Evolutionary conservation across 2,329 filamentous ascomycete species (phyloP), one percentile per base, ranked within the genome.

Genomic region (Penicillium griseofulvum): DNA sequence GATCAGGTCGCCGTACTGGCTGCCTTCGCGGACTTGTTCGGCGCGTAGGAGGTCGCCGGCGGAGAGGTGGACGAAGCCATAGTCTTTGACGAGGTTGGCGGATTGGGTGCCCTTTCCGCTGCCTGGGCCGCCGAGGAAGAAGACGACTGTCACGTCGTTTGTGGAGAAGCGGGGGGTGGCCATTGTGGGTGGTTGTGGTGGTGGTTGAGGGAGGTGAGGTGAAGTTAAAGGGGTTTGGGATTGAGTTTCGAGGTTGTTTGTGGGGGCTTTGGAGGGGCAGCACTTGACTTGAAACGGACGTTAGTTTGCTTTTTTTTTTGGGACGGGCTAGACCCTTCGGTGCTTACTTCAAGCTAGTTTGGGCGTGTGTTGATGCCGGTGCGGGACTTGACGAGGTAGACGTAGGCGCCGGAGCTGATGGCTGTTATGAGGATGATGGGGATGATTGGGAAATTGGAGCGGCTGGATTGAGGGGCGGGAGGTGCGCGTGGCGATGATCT

Each of bases 61-160:
- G 4, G 89, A 94, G 34, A 99, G 85, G 76, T 99, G 94, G 57
- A 85, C 88, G 85, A 97, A 97, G 72, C 87, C 87, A 74, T 96
- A 95, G 74, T 94, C 86, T 43, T 84, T 79, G 48, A 97, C 93
- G 33, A 99, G 87, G 62, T 90, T 89, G 64, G 86, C 84, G 80
- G 93, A 97, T 76, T 99, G 93, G 3, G 94, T 99, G 67, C 94
- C 94, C 75, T 99, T 99, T 68, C 94, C 94, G 60, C 92, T 90
- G 62, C 94, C 94, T 14, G 94, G 94, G 2, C 94, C 94, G 74
- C 93, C 93, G 58, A 99, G 91, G 60, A 97, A 91, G 80, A 96
- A 97, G 74, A 99, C 80, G 56, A 97, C 92, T n/a, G 91, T 94
- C 31, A 95, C 90, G 56, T 91, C 81, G 85, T 84, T 69, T 47